Conservation (phyloP, 768 basidiomycete species). For the Tulasnella sp. region DNA sequence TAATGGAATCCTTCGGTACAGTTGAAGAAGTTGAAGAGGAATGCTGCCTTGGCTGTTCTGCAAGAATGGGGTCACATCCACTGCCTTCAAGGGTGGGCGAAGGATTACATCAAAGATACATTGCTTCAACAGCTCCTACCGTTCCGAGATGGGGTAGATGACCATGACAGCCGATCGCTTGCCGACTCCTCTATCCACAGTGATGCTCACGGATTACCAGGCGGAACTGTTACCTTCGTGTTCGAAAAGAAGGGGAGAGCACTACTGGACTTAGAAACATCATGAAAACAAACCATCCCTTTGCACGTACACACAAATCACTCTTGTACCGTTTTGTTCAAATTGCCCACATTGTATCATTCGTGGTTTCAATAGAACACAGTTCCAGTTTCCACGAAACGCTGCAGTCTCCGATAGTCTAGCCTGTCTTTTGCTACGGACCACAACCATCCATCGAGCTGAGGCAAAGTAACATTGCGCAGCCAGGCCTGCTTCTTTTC, state of each 20-base stretch:
- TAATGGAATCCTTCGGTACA: conserved; percentile 7
- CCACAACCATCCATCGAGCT: conserved; percentile 75
- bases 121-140: conserved; percentile 41
- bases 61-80: conserved; percentile 76
- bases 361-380: conserved; percentile 47
- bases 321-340: neutral
- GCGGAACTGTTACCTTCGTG: conserved; percentile 63
- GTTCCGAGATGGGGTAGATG: conserved; percentile 15
- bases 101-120: conserved; percentile 49
- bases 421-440: conserved; percentile 63
- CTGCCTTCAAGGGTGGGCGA: conserved; percentile 40
- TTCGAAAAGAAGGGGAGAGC: conserved; percentile 37
- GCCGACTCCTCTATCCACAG: conserved; percentile 37
- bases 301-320: neutral
- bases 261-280: neutral
- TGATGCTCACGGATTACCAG: conserved; percentile 39
- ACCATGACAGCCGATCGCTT: conserved; percentile 18
- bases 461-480: conserved; percentile 43
- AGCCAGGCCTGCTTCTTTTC: conserved; percentile 36
- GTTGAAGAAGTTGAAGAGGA: conserved; percentile 51
- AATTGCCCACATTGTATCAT: neutral
- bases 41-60: conserved; percentile 54
- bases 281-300: neutral
- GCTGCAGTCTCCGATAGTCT: conserved; percentile 53
- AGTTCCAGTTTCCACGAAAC: conserved; percentile 57